These are phyloP conservation scores for Helenozyma baotianmanensis DNA, from an alignment of 805 yeast genomes.

Conservation along the genomic window DNA sequence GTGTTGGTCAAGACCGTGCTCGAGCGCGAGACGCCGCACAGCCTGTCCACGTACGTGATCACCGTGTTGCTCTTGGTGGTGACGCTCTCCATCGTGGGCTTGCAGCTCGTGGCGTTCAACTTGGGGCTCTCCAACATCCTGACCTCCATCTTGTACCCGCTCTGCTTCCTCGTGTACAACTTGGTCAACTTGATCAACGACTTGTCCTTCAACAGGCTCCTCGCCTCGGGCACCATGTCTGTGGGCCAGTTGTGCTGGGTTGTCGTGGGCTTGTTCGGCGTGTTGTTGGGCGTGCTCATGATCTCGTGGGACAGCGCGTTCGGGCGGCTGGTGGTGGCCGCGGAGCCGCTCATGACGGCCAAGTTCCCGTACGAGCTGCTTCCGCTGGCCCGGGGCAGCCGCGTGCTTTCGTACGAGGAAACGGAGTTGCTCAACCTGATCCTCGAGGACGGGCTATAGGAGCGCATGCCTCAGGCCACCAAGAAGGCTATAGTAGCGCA, in stretches of 20 bases:
- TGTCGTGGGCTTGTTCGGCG: constrained; percentile 43
- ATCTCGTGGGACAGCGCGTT: constrained; percentile 52
- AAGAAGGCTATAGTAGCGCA: no score
- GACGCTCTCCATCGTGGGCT: constrained; percentile 60
- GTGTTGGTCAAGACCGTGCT: constrained; percentile 47
- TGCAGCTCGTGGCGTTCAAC: constrained; percentile 71
- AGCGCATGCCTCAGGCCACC: no score
- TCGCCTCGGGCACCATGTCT: constrained; percentile 37
- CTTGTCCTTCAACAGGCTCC: constrained; percentile 55
- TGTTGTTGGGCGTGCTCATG: constrained; percentile 63
- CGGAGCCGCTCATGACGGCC: constrained; percentile 9
- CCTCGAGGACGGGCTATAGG: no score
- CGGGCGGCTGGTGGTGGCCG: constrained; percentile 1
- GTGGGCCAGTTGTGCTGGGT: constrained; percentile 49
- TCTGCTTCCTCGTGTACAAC: constrained; percentile 81
- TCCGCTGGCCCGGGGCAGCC: constrained; percentile 3
- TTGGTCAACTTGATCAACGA: constrained; percentile 49
- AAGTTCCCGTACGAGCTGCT: constrained; percentile 16
- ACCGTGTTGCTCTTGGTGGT: constrained; percentile 43
- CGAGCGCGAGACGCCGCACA: constrained; percentile 17
- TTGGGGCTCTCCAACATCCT: constrained; percentile 65
- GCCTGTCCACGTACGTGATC: constrained; percentile 29
- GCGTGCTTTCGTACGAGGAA: constrained; percentile 14
- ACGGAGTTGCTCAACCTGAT: constrained; percentile 9
- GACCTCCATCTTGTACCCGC: constrained; percentile 76